Conservation (phyloP, 495 filamentous ascomycete species). For the Aspergillus nanangensis region DNA sequence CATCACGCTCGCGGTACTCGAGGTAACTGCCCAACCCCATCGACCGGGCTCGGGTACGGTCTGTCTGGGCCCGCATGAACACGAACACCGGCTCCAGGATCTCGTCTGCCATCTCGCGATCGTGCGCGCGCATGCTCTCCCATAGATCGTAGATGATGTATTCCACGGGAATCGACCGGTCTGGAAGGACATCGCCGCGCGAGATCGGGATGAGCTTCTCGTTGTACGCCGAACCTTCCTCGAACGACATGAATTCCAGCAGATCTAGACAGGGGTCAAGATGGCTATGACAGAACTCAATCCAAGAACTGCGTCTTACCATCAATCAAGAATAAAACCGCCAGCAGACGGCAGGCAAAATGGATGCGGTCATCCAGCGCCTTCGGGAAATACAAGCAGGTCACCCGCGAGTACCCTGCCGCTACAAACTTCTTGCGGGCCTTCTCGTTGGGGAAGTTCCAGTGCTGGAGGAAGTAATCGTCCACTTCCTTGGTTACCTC, state of each 20-base stretch:
- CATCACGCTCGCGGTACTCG: slow-evolving; percentile 27
- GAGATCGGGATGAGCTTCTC: slow-evolving; percentile 28
- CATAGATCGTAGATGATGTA: slow-evolving; percentile 34
- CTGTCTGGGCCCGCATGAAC: slow-evolving; percentile 34
- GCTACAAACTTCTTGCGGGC: slow-evolving; percentile 23
- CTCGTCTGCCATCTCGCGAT: slow-evolving; percentile 24
- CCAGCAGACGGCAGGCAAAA: slow-evolving; percentile 26
- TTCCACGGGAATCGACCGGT: slow-evolving; percentile 28
- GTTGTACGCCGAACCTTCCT: slow-evolving; percentile 30
- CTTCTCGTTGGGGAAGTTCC: slow-evolving; percentile 22
- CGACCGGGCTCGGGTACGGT: slow-evolving; percentile 6
- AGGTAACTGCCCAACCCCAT: slow-evolving; percentile 23
- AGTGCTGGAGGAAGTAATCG: slow-evolving; percentile 32
- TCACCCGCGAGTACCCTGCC: slow-evolving; percentile 29
- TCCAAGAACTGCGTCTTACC: slow-evolving; percentile 23
- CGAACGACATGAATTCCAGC: slow-evolving; percentile 35
- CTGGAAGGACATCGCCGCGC: slow-evolving; percentile 21
- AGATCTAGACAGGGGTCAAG: slow-evolving; percentile 13
- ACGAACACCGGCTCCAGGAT: slow-evolving; percentile 28
- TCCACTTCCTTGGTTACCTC: slow-evolving; percentile 15
- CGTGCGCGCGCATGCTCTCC: slow-evolving; percentile 29
- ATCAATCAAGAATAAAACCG: slow-evolving; percentile 31
- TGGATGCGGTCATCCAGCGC: slow-evolving; percentile 30
- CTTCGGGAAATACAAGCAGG: slow-evolving; percentile 32
- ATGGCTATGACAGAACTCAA: background rate